Evolutionary conservation across 2,329 filamentous ascomycete genomes (phyloP).

Genomic region (Talaromyces rugulosus): DNA sequence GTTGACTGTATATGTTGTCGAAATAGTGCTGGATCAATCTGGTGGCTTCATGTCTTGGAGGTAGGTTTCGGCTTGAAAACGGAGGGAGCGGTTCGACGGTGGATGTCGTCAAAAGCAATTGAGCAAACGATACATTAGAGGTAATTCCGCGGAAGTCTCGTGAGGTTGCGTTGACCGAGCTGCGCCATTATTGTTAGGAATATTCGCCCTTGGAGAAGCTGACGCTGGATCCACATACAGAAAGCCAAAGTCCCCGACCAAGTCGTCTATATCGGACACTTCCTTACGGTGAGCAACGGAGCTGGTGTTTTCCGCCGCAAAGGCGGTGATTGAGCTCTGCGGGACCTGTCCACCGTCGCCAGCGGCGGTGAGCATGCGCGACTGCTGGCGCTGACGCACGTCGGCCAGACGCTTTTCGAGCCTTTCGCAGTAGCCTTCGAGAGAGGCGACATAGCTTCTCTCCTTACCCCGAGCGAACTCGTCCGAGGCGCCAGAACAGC

Average conservation of each 20-base stretch:
- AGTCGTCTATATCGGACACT: constrained; percentile 80
- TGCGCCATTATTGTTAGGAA: constrained; percentile 33
- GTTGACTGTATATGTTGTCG: constrained; percentile 71
- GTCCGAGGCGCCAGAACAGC: constrained; percentile 92
- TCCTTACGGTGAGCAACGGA: constrained; percentile 55
- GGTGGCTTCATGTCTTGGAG: constrained; percentile 64
- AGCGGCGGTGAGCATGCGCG: constrained; percentile 17
- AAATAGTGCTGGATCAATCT: constrained; percentile 78
- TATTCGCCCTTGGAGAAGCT: background rate
- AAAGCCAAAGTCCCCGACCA: constrained; percentile 91
- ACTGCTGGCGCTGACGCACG: constrained; percentile 29
- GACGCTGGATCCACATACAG: constrained; percentile 48
- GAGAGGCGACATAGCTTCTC: constrained; percentile 88
- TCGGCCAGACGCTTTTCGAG: constrained; percentile 69
- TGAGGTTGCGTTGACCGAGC: constrained; percentile 89
- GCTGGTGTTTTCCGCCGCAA: constrained; percentile 22
- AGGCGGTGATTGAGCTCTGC: constrained; percentile 34
- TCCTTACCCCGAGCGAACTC: constrained; percentile 96
- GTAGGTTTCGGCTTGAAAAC: constrained; percentile 59
- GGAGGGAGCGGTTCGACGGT: constrained; percentile 68
- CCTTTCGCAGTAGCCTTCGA: constrained; percentile 88
- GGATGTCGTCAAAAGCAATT: constrained; percentile 58
- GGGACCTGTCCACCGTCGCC: constrained; percentile 20
- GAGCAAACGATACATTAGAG: constrained; percentile 16
- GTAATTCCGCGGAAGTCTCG: constrained; percentile 88